Conservation (phyloP, 2,329 filamentous ascomycete genomes). For the Xylaria sp. region DNA sequence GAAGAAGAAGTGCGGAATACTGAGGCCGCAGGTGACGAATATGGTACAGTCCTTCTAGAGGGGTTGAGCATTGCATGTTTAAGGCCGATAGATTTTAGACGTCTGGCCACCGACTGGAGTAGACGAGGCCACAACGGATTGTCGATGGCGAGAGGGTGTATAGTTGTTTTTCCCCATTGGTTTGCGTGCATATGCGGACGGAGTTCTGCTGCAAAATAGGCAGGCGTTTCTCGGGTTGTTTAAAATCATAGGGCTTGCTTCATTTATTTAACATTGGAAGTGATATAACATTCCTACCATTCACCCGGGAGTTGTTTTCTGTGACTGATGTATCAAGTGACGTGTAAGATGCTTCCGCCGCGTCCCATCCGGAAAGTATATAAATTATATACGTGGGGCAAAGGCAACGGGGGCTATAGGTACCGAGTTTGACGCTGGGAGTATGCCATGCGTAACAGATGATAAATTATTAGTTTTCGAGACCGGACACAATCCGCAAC, state of each 20-base stretch:
- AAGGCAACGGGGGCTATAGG: too few species aligned
- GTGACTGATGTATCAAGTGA: background rate
- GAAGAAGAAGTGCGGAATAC: constrained; percentile 82
- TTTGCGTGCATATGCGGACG: constrained; percentile 38
- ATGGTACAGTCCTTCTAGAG: constrained; percentile 60
- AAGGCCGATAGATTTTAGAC: background rate
- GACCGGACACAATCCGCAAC: too few species aligned
- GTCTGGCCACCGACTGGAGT: background rate
- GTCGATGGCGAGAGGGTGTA: constrained; percentile 6
- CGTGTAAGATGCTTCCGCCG: too few species aligned
- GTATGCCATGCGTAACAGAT: too few species aligned
- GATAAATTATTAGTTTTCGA: too few species aligned
- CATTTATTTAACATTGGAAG: constrained; percentile 13
- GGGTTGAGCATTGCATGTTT: background rate
- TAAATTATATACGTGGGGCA: too few species aligned
- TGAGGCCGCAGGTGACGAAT: constrained; percentile 76
- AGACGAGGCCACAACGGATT: constrained; percentile 3
- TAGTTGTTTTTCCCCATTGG: background rate
- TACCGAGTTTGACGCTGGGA: too few species aligned
- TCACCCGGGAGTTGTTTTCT: background rate
- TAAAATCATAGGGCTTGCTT: constrained; percentile 23
- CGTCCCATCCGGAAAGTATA: too few species aligned
- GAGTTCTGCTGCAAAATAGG: constrained; percentile 37
- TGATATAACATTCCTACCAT: background rate
- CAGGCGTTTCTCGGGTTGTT: constrained; percentile 33